A percentile compares a stretch with the other conserved stretches of the same genome.
Conservation (phyloP, 441 rosid species). For the Raphanus hybrid region DNA sequence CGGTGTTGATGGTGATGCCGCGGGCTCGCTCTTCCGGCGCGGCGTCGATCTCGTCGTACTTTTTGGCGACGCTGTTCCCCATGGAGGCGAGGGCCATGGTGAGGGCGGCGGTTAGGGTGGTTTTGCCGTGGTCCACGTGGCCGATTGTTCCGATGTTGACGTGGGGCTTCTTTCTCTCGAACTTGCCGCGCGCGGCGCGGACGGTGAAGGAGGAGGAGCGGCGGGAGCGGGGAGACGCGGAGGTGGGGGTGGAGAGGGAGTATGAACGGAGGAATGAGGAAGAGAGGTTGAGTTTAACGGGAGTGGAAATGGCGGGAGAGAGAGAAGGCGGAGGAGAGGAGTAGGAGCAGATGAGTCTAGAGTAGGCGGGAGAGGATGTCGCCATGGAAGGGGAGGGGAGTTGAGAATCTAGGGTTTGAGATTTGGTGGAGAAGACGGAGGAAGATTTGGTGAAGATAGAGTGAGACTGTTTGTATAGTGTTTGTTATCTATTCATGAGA, state of each 20-base stretch:
- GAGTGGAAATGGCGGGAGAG: conserved; percentile 34
- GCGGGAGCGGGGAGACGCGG: conserved; percentile 31
- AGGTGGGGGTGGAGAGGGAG: conserved; percentile 48
- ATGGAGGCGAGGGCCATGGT: conserved; percentile 92
- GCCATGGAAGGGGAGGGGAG: conserved; percentile 35
- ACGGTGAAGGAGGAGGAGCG: conserved; percentile 57
- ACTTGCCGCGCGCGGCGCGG: conserved; percentile 91
- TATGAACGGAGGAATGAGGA: conserved; percentile 49
- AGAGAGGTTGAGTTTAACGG: conserved; percentile 44
- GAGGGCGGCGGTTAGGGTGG: conserved; percentile 91
- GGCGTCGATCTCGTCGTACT: conserved; percentile 98
- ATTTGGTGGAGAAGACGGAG: conserved; percentile 21
- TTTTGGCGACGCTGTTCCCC: conserved; percentile 80
- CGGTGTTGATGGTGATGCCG: conserved; percentile 95
- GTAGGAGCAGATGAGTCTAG: conserved; percentile 34
- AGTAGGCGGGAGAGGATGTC: conserved; percentile 36
- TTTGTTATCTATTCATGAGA: conserved; percentile 27
- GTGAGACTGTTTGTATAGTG: conserved; percentile 28
- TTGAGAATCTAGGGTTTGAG: conserved; percentile 30
- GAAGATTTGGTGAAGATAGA: conserved; percentile 37
- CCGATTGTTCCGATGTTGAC: conserved; percentile 97
- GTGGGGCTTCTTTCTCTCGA: conserved; percentile 96
- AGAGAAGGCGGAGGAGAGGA: conserved; percentile 40
- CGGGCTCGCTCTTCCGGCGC: conserved; percentile 98
- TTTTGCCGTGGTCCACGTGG: conserved; percentile 98